A percentile compares a stretch with the other conserved stretches of the same genome.
These are phyloP conservation scores for Hyphopichia buzzinii DNA, from an alignment of 1,139 yeast species.

Conservation along the genomic window DNA sequence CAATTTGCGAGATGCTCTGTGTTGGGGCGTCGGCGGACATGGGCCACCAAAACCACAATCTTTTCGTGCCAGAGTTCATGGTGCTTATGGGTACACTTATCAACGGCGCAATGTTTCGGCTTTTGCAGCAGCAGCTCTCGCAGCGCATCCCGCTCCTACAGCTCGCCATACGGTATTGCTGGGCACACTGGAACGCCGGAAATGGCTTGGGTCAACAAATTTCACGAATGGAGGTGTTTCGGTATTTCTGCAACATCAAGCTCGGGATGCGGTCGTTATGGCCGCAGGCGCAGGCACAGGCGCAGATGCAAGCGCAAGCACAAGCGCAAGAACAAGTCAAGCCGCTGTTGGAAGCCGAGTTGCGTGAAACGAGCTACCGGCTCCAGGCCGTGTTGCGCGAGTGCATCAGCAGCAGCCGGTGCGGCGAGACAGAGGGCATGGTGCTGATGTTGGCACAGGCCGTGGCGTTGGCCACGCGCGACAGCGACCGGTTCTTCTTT, in stretches of 20 bases:
- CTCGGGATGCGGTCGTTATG: slow-evolving; percentile 7
- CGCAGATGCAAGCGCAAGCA: no score
- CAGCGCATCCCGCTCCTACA: no score
- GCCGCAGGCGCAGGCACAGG: not conserved
- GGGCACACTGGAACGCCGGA: slow-evolving; percentile 34
- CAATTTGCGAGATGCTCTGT: no score
- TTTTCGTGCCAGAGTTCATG: no score
- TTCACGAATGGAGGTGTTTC: slow-evolving; percentile 26
- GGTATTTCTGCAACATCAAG: slow-evolving; percentile 32
- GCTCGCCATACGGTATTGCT: slow-evolving; percentile 36
- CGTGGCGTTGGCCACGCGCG: slow-evolving; percentile 20
- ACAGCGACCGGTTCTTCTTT: slow-evolving; percentile 19
- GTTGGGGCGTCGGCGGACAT: no score
- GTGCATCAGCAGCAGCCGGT: slow-evolving; percentile 17
- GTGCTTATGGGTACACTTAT: no score
- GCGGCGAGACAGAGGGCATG: slow-evolving; percentile 30
- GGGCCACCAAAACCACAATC: no score
- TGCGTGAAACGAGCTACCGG: slow-evolving; percentile 21
- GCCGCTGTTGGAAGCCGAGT: no score
- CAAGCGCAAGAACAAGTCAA: not conserved
- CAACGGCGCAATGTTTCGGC: no score
- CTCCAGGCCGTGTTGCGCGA: slow-evolving; percentile 24
- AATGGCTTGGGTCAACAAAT: slow-evolving; percentile 6
- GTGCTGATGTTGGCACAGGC: slow-evolving; percentile 38
- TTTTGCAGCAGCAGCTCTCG: no score